A percentile compares a stretch with the other conserved stretches of the same genome.
These are phyloP conservation scores for Thymus mandschuricus DNA, from an alignment of 257 asterid genomes.

Conservation along the genomic window DNA sequence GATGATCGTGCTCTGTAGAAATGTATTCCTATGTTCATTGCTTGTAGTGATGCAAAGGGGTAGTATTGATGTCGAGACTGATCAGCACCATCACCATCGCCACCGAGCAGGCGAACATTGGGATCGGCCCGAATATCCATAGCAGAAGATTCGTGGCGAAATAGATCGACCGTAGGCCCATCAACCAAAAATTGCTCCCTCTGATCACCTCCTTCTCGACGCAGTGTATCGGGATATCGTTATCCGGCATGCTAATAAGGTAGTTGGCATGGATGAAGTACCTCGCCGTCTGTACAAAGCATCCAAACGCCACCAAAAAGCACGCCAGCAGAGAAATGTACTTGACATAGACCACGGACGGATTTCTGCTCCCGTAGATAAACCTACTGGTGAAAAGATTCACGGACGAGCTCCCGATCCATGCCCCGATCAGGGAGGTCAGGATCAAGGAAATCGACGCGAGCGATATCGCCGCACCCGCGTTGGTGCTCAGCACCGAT, in stretches of 20 bases:
- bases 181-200: conserved; percentile 55
- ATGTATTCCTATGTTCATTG: not conserved
- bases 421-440: conserved; percentile 60
- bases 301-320: conserved; percentile 59
- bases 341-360: conserved; percentile 45
- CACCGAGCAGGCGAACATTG: conserved; percentile 56
- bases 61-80: conserved; percentile 48
- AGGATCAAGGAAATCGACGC: conserved; percentile 57
- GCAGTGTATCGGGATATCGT: conserved; percentile 36
- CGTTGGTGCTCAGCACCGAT: conserved; percentile 47
- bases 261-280: conserved; percentile 54
- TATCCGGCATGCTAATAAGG: conserved; percentile 69
- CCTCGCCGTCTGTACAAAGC: conserved; percentile 56
- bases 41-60: conserved; percentile 41
- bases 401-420: conserved; percentile 53
- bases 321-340: conserved; percentile 56
- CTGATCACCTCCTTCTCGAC: conserved; percentile 54
- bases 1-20: not conserved
- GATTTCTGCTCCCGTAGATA: conserved; percentile 56
- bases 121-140: conserved; percentile 80
- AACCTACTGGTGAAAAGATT: conserved; percentile 44
- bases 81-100: conserved; percentile 48
- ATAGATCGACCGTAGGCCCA: conserved; percentile 58
- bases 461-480: conserved; percentile 52
- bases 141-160: conserved; percentile 51